Percentiles rank a stretch among this genome's conserved stretches.
phyloP scores from a whole-genome alignment of 2,329 filamentous ascomycete species.

The Colletotrichum tropicicola region DNA sequence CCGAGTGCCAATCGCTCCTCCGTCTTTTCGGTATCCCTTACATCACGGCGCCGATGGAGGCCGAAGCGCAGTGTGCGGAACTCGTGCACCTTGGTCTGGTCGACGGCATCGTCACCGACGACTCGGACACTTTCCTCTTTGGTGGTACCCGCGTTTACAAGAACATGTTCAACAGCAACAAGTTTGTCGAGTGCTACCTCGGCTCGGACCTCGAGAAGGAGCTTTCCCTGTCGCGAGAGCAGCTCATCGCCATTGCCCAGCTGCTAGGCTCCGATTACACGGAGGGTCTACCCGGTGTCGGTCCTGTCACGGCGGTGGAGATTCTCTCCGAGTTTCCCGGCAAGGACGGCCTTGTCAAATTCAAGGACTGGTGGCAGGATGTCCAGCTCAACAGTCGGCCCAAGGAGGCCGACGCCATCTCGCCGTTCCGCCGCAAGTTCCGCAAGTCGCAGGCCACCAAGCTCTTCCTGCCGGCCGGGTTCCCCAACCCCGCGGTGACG shows the following conservation, averaged over 20 bases:
- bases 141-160: conserved; percentile 97
- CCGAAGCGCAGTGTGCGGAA: conserved; percentile 96
- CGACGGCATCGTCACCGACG: conserved; percentile 97
- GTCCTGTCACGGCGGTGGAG: conserved; percentile 93
- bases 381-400: conserved; percentile 76
- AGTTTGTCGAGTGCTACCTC: conserved; percentile 97
- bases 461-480: conserved; percentile 82
- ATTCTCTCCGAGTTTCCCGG: conserved; percentile 89
- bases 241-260: conserved; percentile 90
- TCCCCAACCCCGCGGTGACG: conserved; percentile 81
- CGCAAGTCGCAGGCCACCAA: conserved; percentile 81
- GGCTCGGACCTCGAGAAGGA: conserved; percentile 86
- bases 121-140: conserved; percentile 96
- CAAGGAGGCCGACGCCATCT: conserved; percentile 67
- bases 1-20: conserved; percentile 91
- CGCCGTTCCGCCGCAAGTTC: conserved; percentile 85
- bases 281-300: conserved; percentile 88
- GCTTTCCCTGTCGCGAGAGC: conserved; percentile 84
- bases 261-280: conserved; percentile 95
- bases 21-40: conserved; percentile 94
- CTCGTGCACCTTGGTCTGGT: conserved; percentile 87
- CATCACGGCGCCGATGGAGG: conserved; percentile 98
- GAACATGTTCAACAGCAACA: conserved; percentile 99
- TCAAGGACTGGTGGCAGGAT: conserved; percentile 86
- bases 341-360: conserved; percentile 70